Percentiles rank a stretch among this genome's conserved stretches.
Conservation (phyloP, 495 filamentous ascomycete species). For the Aspergillus bridgeri region DNA sequence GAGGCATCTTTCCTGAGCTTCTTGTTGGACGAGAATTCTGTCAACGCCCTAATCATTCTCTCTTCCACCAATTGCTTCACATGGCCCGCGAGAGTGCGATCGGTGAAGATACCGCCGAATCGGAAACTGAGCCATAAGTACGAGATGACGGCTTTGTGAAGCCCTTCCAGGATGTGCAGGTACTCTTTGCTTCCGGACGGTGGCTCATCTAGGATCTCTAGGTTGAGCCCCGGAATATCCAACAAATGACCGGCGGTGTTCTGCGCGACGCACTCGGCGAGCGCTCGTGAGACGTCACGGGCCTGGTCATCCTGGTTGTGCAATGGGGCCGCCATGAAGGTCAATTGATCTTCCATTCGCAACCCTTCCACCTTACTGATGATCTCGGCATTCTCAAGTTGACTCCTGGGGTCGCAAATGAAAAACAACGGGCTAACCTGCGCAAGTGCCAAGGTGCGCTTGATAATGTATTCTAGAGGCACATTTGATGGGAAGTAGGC, state of each 20-base stretch:
- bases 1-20: slow-evolving; percentile 43
- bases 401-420: slow-evolving; percentile 58
- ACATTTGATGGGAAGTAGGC: slow-evolving; percentile 72
- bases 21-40: slow-evolving; percentile 50
- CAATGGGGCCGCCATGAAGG: slow-evolving; percentile 69
- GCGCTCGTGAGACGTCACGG: slow-evolving; percentile 47
- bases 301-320: slow-evolving; percentile 17
- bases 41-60: slow-evolving; percentile 66
- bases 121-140: slow-evolving; percentile 83
- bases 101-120: slow-evolving; percentile 73
- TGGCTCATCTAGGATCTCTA: slow-evolving; percentile 63
- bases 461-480: slow-evolving; percentile 73
- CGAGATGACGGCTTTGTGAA: slow-evolving; percentile 78
- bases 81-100: slow-evolving; percentile 72
- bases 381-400: slow-evolving; percentile 61
- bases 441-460: slow-evolving; percentile 64
- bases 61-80: slow-evolving; percentile 76
- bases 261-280: slow-evolving; percentile 65
- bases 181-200: slow-evolving; percentile 46
- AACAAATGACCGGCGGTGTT: slow-evolving; percentile 60
- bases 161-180: slow-evolving; percentile 60
- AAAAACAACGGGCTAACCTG: slow-evolving; percentile 63
- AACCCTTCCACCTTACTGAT: slow-evolving; percentile 64
- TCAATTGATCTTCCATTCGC: slow-evolving; percentile 65
- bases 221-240: slow-evolving; percentile 58